phyloP scores from a whole-genome alignment of 257 asterid species.

The Nicotiana knightiana region DNA sequence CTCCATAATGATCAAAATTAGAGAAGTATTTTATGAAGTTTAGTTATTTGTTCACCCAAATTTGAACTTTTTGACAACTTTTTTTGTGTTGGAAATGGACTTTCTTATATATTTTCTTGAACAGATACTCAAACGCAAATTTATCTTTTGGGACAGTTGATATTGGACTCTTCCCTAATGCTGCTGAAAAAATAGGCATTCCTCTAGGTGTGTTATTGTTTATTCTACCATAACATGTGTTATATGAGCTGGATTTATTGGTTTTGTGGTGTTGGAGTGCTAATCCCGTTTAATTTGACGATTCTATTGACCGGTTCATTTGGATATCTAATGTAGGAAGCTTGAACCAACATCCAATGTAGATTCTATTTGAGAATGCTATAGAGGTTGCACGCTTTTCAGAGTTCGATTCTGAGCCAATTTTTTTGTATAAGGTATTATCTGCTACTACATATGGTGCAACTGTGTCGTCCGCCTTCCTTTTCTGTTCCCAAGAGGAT shows the following conservation, averaged over 20 bases:
- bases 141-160: constrained; percentile 82
- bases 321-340: constrained; percentile 37
- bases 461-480: neutral
- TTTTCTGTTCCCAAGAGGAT: neutral
- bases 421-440: constrained; percentile 62
- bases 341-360: constrained; percentile 70
- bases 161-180: constrained; percentile 97
- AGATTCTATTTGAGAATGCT: constrained; percentile 67
- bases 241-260: neutral
- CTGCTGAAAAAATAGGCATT: constrained; percentile 85
- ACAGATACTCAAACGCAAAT: constrained; percentile 74
- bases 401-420: constrained; percentile 48
- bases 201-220: constrained; percentile 47
- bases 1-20: neutral
- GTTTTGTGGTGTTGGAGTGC: neutral
- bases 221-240: neutral
- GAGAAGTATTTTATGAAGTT: neutral
- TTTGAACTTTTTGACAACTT: neutral
- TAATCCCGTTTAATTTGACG: neutral
- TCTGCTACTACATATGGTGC: neutral
- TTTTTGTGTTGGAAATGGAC: neutral
- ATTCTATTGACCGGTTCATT: constrained; percentile 20
- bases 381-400: constrained; percentile 53
- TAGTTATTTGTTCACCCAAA: neutral
- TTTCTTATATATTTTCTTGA: constrained; percentile 22